Evolutionary conservation across 768 basidiomycete species (phyloP).

Genomic region (Phaeotremella fagi): DNA sequence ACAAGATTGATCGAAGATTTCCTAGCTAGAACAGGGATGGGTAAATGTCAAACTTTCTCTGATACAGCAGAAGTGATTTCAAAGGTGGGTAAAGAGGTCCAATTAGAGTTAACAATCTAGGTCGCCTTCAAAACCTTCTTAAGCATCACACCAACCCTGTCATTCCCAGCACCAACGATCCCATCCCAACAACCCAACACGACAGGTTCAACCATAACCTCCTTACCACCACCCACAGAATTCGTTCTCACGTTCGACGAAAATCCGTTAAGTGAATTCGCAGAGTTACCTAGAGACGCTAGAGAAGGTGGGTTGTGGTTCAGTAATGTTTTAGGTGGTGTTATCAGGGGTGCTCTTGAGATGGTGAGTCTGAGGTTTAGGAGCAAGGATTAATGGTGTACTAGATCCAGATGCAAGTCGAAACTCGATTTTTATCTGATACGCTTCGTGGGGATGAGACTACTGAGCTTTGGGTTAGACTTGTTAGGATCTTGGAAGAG

Average conservation of each 20-base stretch:
- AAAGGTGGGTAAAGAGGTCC: constrained; percentile 58
- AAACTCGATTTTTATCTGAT: constrained; percentile 82
- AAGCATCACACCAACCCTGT: constrained; percentile 78
- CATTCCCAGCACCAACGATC: constrained; percentile 59
- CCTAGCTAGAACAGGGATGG: constrained; percentile 82
- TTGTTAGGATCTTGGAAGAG: constrained; percentile 90
- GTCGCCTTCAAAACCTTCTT: constrained; percentile 97
- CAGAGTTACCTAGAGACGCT: constrained; percentile 89
- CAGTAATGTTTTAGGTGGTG: constrained; percentile 92
- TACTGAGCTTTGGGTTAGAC: constrained; percentile 85
- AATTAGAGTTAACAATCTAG: constrained; percentile 52
- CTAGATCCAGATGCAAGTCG: constrained; percentile 94
- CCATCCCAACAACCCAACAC: constrained; percentile 44
- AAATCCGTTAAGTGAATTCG: constrained; percentile 94
- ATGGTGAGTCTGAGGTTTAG: constrained; percentile 61
- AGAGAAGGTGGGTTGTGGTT: constrained; percentile 88
- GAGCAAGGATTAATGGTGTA: background rate
- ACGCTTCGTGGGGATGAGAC: constrained; percentile 85
- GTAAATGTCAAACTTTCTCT: constrained; percentile 85
- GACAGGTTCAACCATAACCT: constrained; percentile 33
- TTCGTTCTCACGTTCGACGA: constrained; percentile 89
- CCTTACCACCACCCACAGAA: constrained; percentile 43
- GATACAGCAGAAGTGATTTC: constrained; percentile 94
- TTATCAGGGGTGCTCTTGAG: constrained; percentile 84
- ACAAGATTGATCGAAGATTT: constrained; percentile 95